phyloP scores from a whole-genome alignment of 768 basidiomycete genomes.

The Lactarius evosmus region DNA sequence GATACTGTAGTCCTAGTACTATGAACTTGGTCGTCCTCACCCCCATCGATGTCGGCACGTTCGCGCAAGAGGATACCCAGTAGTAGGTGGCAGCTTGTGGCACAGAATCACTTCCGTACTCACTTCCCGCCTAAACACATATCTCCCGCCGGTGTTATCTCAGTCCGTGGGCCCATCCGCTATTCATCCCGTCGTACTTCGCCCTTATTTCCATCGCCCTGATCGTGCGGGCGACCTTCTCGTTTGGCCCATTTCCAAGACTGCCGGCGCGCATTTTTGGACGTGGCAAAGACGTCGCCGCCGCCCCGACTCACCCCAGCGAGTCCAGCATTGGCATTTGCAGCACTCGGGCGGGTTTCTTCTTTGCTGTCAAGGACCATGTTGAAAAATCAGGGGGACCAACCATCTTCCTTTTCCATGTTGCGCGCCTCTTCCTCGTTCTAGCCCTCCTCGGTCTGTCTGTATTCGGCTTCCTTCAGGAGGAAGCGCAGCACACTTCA shows the following conservation, averaged over 20 bases:
- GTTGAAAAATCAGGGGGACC: conserved; percentile 45
- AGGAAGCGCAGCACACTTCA: conserved; percentile 28
- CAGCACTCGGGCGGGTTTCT: conserved; percentile 4
- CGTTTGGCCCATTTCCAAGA: neutral
- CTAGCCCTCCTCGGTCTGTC: conserved; percentile 49
- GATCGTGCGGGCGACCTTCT: neutral
- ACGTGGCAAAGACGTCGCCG: neutral
- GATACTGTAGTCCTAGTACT: neutral
- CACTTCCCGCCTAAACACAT: neutral
- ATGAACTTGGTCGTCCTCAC: conserved; percentile 7
- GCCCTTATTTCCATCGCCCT: conserved; percentile 14
- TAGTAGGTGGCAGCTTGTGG: neutral
- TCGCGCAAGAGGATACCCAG: neutral
- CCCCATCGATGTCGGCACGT: neutral
- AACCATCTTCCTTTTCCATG: conserved; percentile 46
- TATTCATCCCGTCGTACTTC: conserved; percentile 22
- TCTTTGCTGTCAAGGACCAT: conserved; percentile 33
- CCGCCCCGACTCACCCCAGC: neutral
- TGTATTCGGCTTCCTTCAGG: conserved; percentile 40
- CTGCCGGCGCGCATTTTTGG: neutral
- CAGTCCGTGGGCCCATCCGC: conserved; percentile 20
- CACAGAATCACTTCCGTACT: neutral
- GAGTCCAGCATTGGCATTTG: neutral
- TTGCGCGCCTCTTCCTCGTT: conserved; percentile 45
- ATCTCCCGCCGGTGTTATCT: neutral